phyloP scores from a whole-genome alignment of 805 yeast species.

The Teunomyces funiuensis region DNA sequence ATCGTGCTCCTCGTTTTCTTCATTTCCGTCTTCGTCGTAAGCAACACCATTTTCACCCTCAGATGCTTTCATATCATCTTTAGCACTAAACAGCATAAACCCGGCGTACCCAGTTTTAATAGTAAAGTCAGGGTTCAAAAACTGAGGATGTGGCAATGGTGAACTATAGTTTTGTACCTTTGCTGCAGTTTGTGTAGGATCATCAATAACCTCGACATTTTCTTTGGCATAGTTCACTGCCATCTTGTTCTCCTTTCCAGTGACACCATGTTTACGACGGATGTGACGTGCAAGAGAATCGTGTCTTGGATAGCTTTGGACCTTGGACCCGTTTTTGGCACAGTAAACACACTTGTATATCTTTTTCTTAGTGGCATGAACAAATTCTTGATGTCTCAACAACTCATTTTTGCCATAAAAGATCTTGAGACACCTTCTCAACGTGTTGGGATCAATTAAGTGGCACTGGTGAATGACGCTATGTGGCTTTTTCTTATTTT shows the following conservation, averaged over 20 bases:
- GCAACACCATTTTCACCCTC: not conserved
- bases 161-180: conserved; percentile 13
- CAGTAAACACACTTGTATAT: conserved; percentile 44
- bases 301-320: conserved; percentile 44
- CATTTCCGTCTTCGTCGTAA: not conserved
- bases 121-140: conserved; percentile 29
- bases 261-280: conserved; percentile 43
- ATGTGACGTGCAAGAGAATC: conserved; percentile 46
- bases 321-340: conserved; percentile 30
- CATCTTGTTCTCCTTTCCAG: conserved; percentile 44
- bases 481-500: conserved; percentile 15
- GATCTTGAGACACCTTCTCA: conserved; percentile 36
- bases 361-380: conserved; percentile 44
- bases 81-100: conserved; percentile 28
- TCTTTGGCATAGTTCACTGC: conserved; percentile 46
- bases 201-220: conserved; percentile 40
- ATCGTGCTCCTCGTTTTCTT: not conserved
- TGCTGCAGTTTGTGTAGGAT: conserved; percentile 15
- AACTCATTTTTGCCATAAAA: conserved; percentile 46
- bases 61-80: conserved; percentile 1
- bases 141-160: conserved; percentile 32
- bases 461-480: conserved; percentile 43
- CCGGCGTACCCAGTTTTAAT: conserved; percentile 31
- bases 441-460: conserved; percentile 32
- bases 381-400: conserved; percentile 45